Evolutionary conservation across 805 yeast species (phyloP).

Genomic region (Tetrapisispora nanseiensis): DNA sequence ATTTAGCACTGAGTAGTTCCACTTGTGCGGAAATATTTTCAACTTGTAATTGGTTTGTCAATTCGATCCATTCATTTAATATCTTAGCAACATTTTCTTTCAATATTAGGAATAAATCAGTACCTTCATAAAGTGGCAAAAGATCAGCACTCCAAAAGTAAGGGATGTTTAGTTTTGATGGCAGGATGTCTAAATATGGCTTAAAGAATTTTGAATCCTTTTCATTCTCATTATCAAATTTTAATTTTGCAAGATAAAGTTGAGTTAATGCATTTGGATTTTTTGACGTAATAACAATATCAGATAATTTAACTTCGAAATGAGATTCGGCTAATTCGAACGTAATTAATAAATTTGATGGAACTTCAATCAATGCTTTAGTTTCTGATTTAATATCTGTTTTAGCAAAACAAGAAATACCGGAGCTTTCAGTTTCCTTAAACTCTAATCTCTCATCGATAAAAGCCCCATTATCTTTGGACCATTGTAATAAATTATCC

Average conservation of each 20-base stretch:
- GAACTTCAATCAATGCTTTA: constrained; percentile 31
- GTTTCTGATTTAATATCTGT: constrained; percentile 4
- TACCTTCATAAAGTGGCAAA: constrained; percentile 45
- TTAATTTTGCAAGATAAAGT: constrained; percentile 35
- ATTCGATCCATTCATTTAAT: constrained; percentile 49
- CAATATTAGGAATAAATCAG: constrained; percentile 55
- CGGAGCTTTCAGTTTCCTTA: constrained; percentile 20
- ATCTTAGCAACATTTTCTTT: constrained; percentile 36
- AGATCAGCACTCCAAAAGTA: constrained; percentile 53
- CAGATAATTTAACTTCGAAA: constrained; percentile 14
- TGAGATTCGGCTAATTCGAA: constrained; percentile 28
- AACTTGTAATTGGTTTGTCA: constrained; percentile 6
- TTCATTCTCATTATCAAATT: constrained; percentile 24
- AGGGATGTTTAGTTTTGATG: constrained; percentile 47
- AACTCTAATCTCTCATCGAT: constrained; percentile 32
- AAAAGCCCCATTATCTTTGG: constrained; percentile 30
- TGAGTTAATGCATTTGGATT: constrained; percentile 30
- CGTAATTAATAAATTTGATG: constrained; percentile 31
- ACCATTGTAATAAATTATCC: constrained; percentile 30
- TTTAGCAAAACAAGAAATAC: constrained; percentile 29
- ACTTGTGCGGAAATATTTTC: constrained; percentile 1
- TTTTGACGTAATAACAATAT: constrained; percentile 3
- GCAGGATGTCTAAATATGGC: constrained; percentile 43
- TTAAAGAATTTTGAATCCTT: constrained; percentile 19
- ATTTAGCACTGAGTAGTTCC: background rate